phyloP scores from a whole-genome alignment of 371 early-diverging fungal genomes.

The Lichtheimia corymbifera region DNA sequence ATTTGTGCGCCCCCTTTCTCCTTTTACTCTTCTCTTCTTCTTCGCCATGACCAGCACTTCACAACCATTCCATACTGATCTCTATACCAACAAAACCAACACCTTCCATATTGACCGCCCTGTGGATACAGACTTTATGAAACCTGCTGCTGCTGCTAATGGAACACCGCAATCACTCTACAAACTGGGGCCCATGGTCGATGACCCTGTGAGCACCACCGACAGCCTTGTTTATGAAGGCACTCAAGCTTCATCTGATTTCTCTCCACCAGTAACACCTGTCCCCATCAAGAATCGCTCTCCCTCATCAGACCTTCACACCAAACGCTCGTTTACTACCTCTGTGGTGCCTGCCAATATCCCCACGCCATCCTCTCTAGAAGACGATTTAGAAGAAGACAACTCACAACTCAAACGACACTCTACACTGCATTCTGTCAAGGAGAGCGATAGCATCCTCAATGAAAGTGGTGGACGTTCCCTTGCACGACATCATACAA shows the following conservation, averaged over 20 bases:
- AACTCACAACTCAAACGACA: constrained; percentile 3
- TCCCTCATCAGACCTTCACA: constrained; percentile 1
- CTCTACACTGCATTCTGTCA: constrained; percentile 7
- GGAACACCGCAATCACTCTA: constrained; percentile 11
- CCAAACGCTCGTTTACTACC: constrained; percentile 23
- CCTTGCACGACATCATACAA: constrained; percentile 39
- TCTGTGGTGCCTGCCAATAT: constrained; percentile 19
- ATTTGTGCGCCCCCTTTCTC: neutral
- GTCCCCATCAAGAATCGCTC: constrained; percentile 14
- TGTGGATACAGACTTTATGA: neutral
- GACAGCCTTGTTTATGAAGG: constrained; percentile 12
- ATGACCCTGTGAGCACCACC: constrained; percentile 9
- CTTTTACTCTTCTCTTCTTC: neutral
- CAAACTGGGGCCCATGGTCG: constrained; percentile 1
- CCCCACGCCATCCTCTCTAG: neutral
- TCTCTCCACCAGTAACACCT: constrained; percentile 29
- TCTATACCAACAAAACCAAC: constrained; percentile 8
- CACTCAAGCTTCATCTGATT: constrained; percentile 14
- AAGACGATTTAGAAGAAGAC: constrained; percentile 11
- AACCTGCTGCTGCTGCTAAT: constrained; percentile 11
- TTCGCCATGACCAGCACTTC: constrained; percentile 2
- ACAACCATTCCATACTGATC: constrained; percentile 4
- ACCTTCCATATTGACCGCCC: constrained; percentile 5
- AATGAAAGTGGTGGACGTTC: constrained; percentile 10
- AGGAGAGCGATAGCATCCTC: neutral